phyloP scores from a whole-genome alignment of 139 green algal genomes.

The Chlamydomonas incerta region DNA sequence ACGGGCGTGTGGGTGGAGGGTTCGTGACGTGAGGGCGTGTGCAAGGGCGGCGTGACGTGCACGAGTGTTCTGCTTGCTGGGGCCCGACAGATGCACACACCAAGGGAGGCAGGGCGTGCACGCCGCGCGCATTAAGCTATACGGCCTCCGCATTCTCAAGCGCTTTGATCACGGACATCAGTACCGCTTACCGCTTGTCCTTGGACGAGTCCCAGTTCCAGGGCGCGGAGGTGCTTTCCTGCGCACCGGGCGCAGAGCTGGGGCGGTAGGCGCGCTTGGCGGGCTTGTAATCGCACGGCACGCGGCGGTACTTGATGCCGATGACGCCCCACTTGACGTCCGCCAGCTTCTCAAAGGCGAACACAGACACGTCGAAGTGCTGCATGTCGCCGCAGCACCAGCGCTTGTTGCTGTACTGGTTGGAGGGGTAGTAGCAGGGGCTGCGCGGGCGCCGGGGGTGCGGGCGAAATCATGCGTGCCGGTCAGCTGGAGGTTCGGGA shows the following conservation, averaged over 20 bases:
- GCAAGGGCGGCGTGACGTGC: no score
- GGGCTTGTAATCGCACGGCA: constrained; percentile 28
- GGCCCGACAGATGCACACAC: no score
- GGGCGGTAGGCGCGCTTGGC: background rate
- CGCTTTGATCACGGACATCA: no score
- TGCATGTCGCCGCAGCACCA: constrained; percentile 50
- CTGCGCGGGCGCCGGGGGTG: background rate
- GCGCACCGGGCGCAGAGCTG: background rate
- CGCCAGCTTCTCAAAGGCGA: constrained; percentile 51
- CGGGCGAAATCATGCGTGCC: no score
- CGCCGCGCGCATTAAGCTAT: no score
- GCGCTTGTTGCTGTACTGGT: constrained; percentile 60
- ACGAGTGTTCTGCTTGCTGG: no score
- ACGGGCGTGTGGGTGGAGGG: background rate
- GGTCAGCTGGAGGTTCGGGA: no score
- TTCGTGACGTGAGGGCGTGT: no score
- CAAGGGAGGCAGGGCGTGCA: no score
- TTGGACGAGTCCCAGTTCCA: constrained; percentile 23
- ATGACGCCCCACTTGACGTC: constrained; percentile 48
- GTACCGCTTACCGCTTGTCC: background rate
- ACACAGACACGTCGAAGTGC: constrained; percentile 51
- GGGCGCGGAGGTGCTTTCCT: background rate
- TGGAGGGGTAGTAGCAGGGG: constrained; percentile 50
- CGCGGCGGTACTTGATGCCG: constrained; percentile 7
- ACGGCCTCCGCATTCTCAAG: no score